Conservation (phyloP, 2,329 filamentous ascomycete genomes). For the Aureobasidium melanogenum region DNA sequence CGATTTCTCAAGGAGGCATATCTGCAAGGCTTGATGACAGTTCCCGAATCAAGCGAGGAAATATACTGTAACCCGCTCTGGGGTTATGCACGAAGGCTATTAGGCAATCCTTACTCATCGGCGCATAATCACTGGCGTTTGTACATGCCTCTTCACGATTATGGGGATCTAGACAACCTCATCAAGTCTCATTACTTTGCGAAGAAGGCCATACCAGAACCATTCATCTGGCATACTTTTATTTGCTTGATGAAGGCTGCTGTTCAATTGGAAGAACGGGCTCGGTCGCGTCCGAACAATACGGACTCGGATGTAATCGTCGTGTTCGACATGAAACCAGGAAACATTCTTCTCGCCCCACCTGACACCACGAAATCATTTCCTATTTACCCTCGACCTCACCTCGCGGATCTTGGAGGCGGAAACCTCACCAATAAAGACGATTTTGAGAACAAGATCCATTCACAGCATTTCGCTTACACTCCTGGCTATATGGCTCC, state of each 20-base stretch:
- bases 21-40: background rate
- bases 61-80: background rate
- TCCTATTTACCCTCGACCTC: background rate
- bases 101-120: background rate
- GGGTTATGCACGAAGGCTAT: background rate
- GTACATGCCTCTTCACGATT: background rate
- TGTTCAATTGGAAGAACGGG: background rate
- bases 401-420: background rate
- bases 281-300: background rate
- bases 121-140: background rate
- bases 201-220: background rate
- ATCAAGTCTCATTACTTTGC: background rate
- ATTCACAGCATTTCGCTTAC: background rate
- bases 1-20: background rate
- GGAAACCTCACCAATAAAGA: background rate
- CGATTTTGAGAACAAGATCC: background rate
- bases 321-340: background rate
- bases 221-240: background rate
- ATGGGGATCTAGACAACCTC: background rate
- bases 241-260: background rate
- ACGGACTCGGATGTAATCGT: background rate
- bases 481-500: background rate
- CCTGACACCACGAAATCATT: background rate
- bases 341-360: background rate
- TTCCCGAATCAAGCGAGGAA: background rate